Evolutionary conservation across 352 stramenopile genomes (phyloP), one percentile per base, ranked within the genome.

Genomic region (Phytophthora multivora): DNA sequence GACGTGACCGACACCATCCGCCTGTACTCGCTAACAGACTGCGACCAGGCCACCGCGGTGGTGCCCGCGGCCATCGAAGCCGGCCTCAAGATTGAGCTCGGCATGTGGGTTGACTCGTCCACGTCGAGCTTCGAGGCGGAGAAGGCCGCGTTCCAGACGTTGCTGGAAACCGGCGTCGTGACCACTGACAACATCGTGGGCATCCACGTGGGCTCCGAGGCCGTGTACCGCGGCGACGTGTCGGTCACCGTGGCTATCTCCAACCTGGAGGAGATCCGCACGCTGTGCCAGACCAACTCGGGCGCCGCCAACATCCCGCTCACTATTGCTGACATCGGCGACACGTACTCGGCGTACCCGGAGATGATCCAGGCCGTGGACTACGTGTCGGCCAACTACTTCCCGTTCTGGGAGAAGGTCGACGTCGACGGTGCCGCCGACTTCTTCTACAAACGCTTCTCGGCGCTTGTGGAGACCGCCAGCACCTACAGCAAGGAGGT

Each of bases 141-240:
- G 62, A 75, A 75, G 54, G 66, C 63, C 6, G 56, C 52, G 26
- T 80, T 88, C 57, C 33, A 81, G 62, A 63, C 63, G 41, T 64
- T 87, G 28, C 51, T 88, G 35, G 55, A 71, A 35, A 75, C 69
- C 25, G 73, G 62, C 26, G 51, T 79, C n/a, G 54, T 84, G 7
- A 73, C 71, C 16, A 43, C 42, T 30, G 55, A 77, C 43, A 79
- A 72, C 51, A 65, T 90, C 31, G 60, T 80, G 33, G 70, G 75
- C 39, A 70, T 92, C 47, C 79, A 90, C 61, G 77, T 92, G n/a
- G 83, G 80, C 55, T 86, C 72, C 31, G 83, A 92, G 45, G 77
- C 79, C 23, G 64, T 92, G 18, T 89, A 89, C 61, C 80, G 83
- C 43, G 66, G 71, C 3, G 80, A 92, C 42, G 59, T 88, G 30